Base-by-base conservation (phyloP, 495 filamentous ascomycete genomes). In the Hypoxylon fuscum region DNA sequence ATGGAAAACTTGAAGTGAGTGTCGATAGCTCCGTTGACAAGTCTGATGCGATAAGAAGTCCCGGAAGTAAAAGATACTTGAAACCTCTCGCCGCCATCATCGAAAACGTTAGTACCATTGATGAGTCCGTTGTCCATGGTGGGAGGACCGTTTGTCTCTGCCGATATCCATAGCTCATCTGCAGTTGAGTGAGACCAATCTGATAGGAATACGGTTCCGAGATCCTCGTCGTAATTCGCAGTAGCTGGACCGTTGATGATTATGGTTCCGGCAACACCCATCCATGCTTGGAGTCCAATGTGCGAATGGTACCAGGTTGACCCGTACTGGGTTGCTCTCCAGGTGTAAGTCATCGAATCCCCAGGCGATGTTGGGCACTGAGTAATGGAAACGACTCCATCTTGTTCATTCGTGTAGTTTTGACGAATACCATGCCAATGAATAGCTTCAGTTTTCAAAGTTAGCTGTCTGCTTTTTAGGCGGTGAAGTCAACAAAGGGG, bases 221-320 rank as follows among this genome's bases (percentile, higher is more conserved):
- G 70, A 57, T 85, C 83, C 40, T 77, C 74, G 48, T 85, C 79
- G 47, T 82, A 83, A 51, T 79, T 70, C 22, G 74, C 77, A n/a
- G 75, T 78, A 3, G 76, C 69, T 3, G 82, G 81, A 10, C 81
- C 81, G 25, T 74, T 72, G 64, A 83, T 77, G 46, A 83, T 64
- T 9, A 86, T 73, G 5, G 73, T 59, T 15, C 83, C 83, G n/a
- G 75, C 67, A 9, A 81, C 68, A 2, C 83, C 83, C 54, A 83
- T 77, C 35, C 72, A 76, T 45, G 79, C 79, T 59, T 89, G 86
- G 12, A 81, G 68, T 9, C 76, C 77, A 61, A 81, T 86, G 64
- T 89, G 87, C 23, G 74, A 79, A 63, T 88, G 87, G 51, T 88
- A 89, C 85, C 85, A 89, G 5, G 79, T 75, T 0, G 80, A 81